phyloP scores from a whole-genome alignment of 352 stramenopile genomes.

The Elongisporangium senticosum region DNA sequence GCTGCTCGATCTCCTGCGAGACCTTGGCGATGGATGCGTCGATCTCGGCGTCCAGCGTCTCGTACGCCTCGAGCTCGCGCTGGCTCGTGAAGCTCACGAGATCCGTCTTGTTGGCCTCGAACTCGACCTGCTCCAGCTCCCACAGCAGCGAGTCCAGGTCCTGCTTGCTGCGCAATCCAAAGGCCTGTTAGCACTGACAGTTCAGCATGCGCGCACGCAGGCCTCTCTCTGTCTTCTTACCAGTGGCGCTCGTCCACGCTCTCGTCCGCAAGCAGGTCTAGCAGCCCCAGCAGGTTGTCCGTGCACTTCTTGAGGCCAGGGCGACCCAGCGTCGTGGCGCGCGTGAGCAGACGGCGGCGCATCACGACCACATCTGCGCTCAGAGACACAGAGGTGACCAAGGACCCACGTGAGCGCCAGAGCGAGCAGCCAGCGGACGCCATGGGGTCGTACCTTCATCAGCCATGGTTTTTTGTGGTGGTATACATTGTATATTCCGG shows the following conservation, averaged over 20 bases:
- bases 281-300: slow-evolving; percentile 58
- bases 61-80: slow-evolving; percentile 78
- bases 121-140: slow-evolving; percentile 83
- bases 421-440: background rate
- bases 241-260: slow-evolving; percentile 48
- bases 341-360: slow-evolving; percentile 67
- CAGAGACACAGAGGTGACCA: background rate
- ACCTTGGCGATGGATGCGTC: slow-evolving; percentile 61
- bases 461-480: slow-evolving; percentile 23
- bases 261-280: slow-evolving; percentile 60
- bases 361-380: slow-evolving; percentile 55
- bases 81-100: slow-evolving; percentile 80
- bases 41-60: slow-evolving; percentile 73
- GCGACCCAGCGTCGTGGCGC: slow-evolving; percentile 76
- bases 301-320: slow-evolving; percentile 74
- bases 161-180: slow-evolving; percentile 29
- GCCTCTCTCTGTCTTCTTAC: slow-evolving; percentile 3
- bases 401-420: background rate
- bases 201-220: slow-evolving; percentile 1
- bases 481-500: background rate
- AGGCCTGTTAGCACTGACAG: background rate
- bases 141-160: slow-evolving; percentile 76
- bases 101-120: slow-evolving; percentile 77
- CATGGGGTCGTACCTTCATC: slow-evolving; percentile 38
- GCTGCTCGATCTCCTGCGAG: slow-evolving; percentile 64